Evolutionary conservation across 352 stramenopile species (phyloP).

Genomic region (Globisporangium recalcitrans): DNA sequence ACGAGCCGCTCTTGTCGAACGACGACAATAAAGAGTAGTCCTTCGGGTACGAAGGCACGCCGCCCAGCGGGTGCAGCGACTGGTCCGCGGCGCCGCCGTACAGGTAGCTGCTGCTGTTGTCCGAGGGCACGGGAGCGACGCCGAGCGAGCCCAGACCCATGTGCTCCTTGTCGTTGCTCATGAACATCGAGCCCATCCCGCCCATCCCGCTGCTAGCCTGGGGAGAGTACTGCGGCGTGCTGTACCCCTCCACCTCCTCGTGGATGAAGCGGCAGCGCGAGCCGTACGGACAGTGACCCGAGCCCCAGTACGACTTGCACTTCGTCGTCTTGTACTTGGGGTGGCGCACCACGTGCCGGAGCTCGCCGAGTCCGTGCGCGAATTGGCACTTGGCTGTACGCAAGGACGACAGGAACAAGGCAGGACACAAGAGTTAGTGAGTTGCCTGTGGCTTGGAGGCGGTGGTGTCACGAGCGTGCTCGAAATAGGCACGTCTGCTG

Average conservation of each 20-base stretch:
- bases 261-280: constrained; percentile 87
- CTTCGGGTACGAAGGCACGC: constrained; percentile 46
- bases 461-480: constrained; percentile 6
- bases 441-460: no score
- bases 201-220: constrained; percentile 20
- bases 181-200: constrained; percentile 46
- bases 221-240: constrained; percentile 48
- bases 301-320: constrained; percentile 90
- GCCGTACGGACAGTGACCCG: constrained; percentile 83
- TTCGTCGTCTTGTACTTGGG: constrained; percentile 91
- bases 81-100: constrained; percentile 24
- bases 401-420: neutral
- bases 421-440: neutral
- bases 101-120: constrained; percentile 32
- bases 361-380: constrained; percentile 70
- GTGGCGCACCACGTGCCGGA: constrained; percentile 81
- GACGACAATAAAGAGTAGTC: constrained; percentile 62
- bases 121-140: constrained; percentile 22
- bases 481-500: neutral
- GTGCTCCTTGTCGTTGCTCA: constrained; percentile 47
- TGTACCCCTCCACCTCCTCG: constrained; percentile 65
- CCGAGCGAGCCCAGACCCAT: constrained; percentile 23
- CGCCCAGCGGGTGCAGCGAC: constrained; percentile 20
- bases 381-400: constrained; percentile 83
- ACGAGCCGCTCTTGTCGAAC: constrained; percentile 50